Evolutionary conservation across 2,329 filamentous ascomycete genomes (phyloP).

Genomic region (Thielaviopsis populi): DNA sequence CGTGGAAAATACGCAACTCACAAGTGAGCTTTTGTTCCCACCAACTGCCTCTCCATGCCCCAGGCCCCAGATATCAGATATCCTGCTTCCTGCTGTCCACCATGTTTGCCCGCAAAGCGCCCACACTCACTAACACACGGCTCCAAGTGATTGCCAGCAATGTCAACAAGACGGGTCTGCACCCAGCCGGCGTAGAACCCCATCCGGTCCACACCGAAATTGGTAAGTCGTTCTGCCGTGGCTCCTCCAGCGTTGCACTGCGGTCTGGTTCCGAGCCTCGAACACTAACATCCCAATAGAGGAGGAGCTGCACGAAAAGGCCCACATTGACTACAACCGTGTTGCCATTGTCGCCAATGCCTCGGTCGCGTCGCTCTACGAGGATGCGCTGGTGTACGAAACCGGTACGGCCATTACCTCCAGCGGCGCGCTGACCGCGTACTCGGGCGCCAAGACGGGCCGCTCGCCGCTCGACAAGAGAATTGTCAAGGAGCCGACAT

Average conservation of each 20-base stretch:
- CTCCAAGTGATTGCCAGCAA: conserved; percentile 38
- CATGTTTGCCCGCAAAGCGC: not conserved
- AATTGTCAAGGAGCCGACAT: conserved; percentile 80
- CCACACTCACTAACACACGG: conserved; percentile 10
- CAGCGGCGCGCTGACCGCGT: conserved; percentile 85
- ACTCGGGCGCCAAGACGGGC: conserved; percentile 95
- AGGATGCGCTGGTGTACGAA: conserved; percentile 94
- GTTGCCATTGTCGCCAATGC: conserved; percentile 96
- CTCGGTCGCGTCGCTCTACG: conserved; percentile 88
- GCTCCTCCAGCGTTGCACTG: not conserved
- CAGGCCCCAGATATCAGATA: not conserved
- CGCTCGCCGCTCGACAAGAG: conserved; percentile 95
- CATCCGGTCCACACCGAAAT: conserved; percentile 84
- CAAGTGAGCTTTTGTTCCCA: not conserved
- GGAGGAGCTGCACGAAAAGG: conserved; percentile 91
- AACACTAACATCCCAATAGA: conserved; percentile 30
- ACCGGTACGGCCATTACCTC: conserved; percentile 95
- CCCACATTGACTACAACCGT: conserved; percentile 97
- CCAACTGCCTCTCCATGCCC: too few relatives aligned
- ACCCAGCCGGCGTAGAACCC: conserved; percentile 83
- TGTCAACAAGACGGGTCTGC: conserved; percentile 84
- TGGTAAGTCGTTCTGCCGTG: conserved; percentile 30
- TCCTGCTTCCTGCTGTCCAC: not conserved
- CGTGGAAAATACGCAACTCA: not conserved
- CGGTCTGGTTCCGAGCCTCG: conserved; percentile 12